Evolutionary conservation across 2,329 filamentous ascomycete genomes (phyloP).

Genomic region (Grosmannia huntii): DNA sequence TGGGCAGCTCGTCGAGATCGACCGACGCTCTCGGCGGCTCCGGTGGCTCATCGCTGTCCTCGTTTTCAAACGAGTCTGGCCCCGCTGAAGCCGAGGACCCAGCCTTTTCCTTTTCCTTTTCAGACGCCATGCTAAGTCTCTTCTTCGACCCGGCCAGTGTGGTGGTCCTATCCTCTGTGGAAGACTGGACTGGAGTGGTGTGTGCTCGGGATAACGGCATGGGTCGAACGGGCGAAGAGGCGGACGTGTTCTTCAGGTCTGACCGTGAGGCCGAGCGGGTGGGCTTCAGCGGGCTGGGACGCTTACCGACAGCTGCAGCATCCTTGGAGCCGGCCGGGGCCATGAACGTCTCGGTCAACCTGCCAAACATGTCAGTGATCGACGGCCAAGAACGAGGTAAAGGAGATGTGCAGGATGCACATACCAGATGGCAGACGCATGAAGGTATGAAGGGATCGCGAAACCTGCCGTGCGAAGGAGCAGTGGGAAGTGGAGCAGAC

Average conservation of each 20-base stretch:
- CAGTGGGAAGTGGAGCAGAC: conserved; percentile 3
- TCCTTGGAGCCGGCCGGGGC: conserved; percentile 15
- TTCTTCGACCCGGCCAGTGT: neutral
- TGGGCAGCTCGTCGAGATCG: conserved; percentile 79
- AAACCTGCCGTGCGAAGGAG: conserved; percentile 7
- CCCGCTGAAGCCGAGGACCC: conserved; percentile 12
- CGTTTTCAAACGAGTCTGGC: conserved; percentile 37
- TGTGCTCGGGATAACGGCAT: neutral
- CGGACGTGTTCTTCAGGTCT: conserved; percentile 5
- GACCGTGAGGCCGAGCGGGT: conserved; percentile 16
- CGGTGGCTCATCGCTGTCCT: conserved; percentile 29
- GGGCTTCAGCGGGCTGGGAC: conserved; percentile 17
- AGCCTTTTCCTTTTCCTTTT: conserved; percentile 14
- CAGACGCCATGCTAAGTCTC: neutral
- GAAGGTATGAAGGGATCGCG: conserved; percentile 8
- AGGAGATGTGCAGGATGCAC: neutral
- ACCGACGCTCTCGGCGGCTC: conserved; percentile 44
- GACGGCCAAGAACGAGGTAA: neutral
- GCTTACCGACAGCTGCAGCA: conserved; percentile 11
- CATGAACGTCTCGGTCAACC: conserved; percentile 18
- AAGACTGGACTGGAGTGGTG: conserved; percentile 2
- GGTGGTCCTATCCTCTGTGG: neutral
- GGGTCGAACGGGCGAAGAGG: neutral
- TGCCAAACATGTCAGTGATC: conserved; percentile 17
- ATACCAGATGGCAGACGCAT: conserved; percentile 7